Evolutionary conservation across 306 rosid species (phyloP), one percentile per base, ranked within the genome.

Genomic region (Chamaecrista fasciculata): DNA sequence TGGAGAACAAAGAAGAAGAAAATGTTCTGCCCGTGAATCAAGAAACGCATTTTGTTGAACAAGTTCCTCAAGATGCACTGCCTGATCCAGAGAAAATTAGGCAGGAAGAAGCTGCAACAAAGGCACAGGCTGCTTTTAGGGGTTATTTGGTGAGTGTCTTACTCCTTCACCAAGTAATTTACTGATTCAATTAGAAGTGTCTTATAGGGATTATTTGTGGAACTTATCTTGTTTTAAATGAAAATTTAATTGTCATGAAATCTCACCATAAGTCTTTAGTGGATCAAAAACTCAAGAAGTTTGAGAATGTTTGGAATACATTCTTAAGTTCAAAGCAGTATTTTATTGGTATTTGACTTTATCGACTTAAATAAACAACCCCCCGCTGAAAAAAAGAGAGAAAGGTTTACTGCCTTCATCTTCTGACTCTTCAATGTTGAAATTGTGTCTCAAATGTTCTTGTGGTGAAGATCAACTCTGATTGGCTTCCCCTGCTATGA

Each of bases 61-160:
- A 92, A 57, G 66, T 57, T 46, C 73, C 75, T 37, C 86, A 81
- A 79, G 84, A 87, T 75, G 78, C 67, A 55, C 85, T 67, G 0
- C 66, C 36, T 66, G 96, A 87, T 86, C 87, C 83, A 4, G 97
- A 91, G 80, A 80, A 73, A 75, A 76, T 75, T 36, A 86, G 75
- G 90, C 84, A 4, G 78, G 99, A 86, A 83, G 84, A 87, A 80
- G 97, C 99, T 63, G 99, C 97, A 56, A 80, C 91, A 6, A 86
- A 82, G 82, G 88, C 87, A 46, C 99, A 95, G 83, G 99, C 97
- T 81, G 92, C 97, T 53, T 91, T 95, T 79, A 79, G 97, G 81
- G 99, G 99, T 78, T 95, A 95, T 86, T 78, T 95, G 91, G 99
- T 91, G 83, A 63, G 64, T 75, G 28, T 80, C 63, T 79, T 25